Evolutionary conservation across 1,139 yeast species (phyloP).

Genomic region (Sugiyamaella japonica): DNA sequence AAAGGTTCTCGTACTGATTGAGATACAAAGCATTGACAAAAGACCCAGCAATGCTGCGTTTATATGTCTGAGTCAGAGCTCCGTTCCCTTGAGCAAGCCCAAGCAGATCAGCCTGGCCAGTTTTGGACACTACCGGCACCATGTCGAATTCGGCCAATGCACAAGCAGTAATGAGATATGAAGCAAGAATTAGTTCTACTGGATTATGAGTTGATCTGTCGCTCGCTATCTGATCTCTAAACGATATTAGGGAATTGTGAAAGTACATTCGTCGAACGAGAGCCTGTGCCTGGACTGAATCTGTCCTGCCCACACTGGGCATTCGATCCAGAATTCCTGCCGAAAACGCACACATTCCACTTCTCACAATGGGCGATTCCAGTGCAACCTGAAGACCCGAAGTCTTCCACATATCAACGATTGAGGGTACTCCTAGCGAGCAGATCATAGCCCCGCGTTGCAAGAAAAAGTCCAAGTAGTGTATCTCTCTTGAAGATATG

Average conservation of each 20-base stretch:
- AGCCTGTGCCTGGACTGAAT: neutral
- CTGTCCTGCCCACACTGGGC: neutral
- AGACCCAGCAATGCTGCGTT: neutral
- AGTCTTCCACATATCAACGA: conserved; percentile 13
- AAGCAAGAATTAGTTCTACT: conserved; percentile 14
- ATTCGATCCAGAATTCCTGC: conserved; percentile 2
- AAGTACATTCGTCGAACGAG: conserved; percentile 4
- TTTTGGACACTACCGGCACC: conserved; percentile 15
- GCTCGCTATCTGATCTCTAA: conserved; percentile 14
- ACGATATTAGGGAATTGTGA: conserved; percentile 1
- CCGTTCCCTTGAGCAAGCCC: conserved; percentile 14
- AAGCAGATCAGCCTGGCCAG: conserved; percentile 15
- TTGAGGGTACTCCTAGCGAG: conserved; percentile 8
- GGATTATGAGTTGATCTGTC: conserved; percentile 15
- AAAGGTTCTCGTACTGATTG: neutral
- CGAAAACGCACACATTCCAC: conserved; percentile 14
- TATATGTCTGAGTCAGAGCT: conserved; percentile 12
- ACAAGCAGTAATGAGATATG: conserved; percentile 12
- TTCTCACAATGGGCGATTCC: conserved; percentile 9
- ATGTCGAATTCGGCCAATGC: conserved; percentile 7
- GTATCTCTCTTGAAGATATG: neutral
- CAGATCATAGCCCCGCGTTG: conserved; percentile 8
- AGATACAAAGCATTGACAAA: conserved; percentile 1
- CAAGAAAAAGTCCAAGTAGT: conserved; percentile 15
- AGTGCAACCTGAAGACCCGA: conserved; percentile 14